These are phyloP conservation scores for Aspergillus conjunctus DNA, from an alignment of 495 filamentous ascomycete genomes.

Conservation along the genomic window DNA sequence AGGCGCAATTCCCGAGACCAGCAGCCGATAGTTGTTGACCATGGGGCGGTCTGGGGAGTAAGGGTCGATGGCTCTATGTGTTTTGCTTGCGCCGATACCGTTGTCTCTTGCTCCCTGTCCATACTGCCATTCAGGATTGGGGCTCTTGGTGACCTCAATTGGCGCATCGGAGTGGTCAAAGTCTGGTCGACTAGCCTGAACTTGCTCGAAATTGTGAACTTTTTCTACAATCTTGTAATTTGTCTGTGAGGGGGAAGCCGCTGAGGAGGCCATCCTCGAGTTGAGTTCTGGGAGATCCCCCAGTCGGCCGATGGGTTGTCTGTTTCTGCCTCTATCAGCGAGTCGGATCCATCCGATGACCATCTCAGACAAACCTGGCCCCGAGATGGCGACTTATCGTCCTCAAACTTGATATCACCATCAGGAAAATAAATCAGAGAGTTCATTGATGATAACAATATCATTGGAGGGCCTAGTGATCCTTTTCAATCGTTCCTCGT, in stretches of 20 bases:
- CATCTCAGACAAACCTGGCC: too few relatives aligned
- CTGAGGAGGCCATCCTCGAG: not conserved
- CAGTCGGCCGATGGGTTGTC: not conserved
- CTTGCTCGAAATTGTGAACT: not conserved
- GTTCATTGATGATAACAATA: not conserved
- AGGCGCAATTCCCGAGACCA: conserved; percentile 80
- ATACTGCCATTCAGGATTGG: conserved; percentile 69
- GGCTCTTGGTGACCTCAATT: conserved; percentile 17
- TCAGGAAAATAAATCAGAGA: too few relatives aligned
- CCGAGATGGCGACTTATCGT: too few relatives aligned
- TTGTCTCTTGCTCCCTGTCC: conserved; percentile 68
- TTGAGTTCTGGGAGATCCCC: too few relatives aligned
- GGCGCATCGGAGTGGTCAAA: not conserved
- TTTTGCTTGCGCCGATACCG: conserved; percentile 45
- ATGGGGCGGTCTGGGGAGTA: conserved; percentile 65
- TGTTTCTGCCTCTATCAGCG: not conserved
- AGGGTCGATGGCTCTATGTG: conserved; percentile 77
- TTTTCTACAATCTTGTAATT: not conserved
- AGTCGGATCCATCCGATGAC: too few relatives aligned
- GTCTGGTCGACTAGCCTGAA: not conserved
- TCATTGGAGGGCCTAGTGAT: not conserved
- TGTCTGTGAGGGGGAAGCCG: not conserved
- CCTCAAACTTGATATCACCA: too few relatives aligned
- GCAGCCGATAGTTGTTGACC: conserved; percentile 81
- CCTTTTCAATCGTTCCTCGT: not conserved